phyloP scores from a whole-genome alignment of 441 rosid genomes.

The Brassica hybrid region DNA sequence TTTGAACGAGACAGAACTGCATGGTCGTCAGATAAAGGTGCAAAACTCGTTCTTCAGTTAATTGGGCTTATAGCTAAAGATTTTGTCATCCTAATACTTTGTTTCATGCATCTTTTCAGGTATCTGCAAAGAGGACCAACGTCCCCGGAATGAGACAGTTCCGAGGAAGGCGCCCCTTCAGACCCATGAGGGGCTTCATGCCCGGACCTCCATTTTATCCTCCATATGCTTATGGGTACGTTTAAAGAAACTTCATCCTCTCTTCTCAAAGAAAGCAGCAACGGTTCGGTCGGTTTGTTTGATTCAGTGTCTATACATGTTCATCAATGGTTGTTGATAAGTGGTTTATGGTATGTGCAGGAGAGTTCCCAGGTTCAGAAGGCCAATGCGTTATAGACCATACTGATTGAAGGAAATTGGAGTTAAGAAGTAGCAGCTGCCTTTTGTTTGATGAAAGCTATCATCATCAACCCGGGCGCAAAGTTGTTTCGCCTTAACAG shows the following conservation, averaged over 20 bases:
- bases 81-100: constrained; percentile 19
- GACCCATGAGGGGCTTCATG: constrained; percentile 69
- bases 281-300: background rate
- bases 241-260: constrained; percentile 15
- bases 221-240: constrained; percentile 74
- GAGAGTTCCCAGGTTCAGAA: constrained; percentile 79
- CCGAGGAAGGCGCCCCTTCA: constrained; percentile 70
- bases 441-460: constrained; percentile 18
- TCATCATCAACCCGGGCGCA: constrained; percentile 1
- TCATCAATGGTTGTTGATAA: constrained; percentile 9
- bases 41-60: constrained; percentile 27
- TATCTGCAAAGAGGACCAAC: constrained; percentile 79
- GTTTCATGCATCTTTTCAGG: constrained; percentile 47
- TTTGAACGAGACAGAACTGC: constrained; percentile 78
- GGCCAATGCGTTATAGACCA: constrained; percentile 75
- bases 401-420: constrained; percentile 45
- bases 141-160: constrained; percentile 76
- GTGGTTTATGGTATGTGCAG: constrained; percentile 42
- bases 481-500: constrained; percentile 11
- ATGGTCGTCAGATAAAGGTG: constrained; percentile 86
- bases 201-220: constrained; percentile 59
- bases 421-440: constrained; percentile 21
- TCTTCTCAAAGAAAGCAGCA: too few relatives aligned
- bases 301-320: background rate
- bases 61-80: background rate